A percentile compares a stretch with the other conserved stretches of the same genome.
These are phyloP conservation scores for Lecanosticta acicola DNA, from an alignment of 2,329 filamentous ascomycete species.

Conservation along the genomic window DNA sequence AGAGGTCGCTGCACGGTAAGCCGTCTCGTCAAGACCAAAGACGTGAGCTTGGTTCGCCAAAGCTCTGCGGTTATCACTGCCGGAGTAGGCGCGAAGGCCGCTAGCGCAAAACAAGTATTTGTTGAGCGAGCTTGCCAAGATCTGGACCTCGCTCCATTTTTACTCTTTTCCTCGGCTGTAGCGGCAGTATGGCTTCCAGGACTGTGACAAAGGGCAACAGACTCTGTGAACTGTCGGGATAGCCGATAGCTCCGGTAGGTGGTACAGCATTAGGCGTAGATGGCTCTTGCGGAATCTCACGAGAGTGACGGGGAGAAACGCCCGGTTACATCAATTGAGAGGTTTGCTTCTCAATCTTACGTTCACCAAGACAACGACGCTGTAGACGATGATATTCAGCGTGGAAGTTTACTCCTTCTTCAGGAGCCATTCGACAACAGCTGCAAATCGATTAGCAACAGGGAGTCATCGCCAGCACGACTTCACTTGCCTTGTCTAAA, in stretches of 20 bases:
- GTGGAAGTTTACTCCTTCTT: conserved; percentile 1
- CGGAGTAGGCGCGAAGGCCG: conserved; percentile 10
- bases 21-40: not conserved
- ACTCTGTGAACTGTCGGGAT: too few relatives aligned
- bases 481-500: conserved; percentile 65
- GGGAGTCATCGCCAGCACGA: too few relatives aligned
- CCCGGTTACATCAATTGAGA: too few relatives aligned
- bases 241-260: too few relatives aligned
- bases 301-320: too few relatives aligned
- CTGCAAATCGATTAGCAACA: too few relatives aligned
- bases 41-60: conserved; percentile 4
- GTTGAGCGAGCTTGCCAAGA: conserved; percentile 14
- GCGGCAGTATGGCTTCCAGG: not conserved
- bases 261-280: too few relatives aligned
- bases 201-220: not conserved
- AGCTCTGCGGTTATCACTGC: conserved; percentile 12
- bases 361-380: too few relatives aligned
- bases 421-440: conserved; percentile 49
- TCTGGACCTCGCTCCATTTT: conserved; percentile 14
- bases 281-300: too few relatives aligned
- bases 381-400: not conserved
- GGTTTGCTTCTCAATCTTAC: too few relatives aligned
- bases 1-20: not conserved
- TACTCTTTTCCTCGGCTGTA: conserved; percentile 14
- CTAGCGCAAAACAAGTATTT: conserved; percentile 17